Conservation (phyloP, 2,329 filamentous ascomycete species). For the Penicillium sp. region DNA sequence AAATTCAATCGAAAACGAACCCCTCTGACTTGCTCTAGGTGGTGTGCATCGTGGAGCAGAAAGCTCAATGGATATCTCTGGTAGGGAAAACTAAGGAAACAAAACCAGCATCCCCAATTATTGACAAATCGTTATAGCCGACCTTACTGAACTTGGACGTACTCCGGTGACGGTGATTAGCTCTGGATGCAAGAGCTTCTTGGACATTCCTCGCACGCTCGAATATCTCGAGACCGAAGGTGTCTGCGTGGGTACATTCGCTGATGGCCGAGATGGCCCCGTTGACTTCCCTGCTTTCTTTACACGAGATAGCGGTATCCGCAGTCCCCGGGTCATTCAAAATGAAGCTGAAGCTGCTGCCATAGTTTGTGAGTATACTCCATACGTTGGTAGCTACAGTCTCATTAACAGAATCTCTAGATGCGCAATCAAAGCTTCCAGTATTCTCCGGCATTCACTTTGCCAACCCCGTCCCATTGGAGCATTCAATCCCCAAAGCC, state of each 20-base stretch:
- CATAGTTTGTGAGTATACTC: conserved; percentile 64
- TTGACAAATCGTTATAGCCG: conserved; percentile 53
- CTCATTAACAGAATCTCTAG: conserved; percentile 32
- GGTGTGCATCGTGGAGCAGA: conserved; percentile 91
- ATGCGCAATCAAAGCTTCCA: conserved; percentile 69
- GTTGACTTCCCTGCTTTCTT: conserved; percentile 93
- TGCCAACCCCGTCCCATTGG: conserved; percentile 78
- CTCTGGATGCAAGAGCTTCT: conserved; percentile 91
- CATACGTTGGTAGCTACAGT: background rate
- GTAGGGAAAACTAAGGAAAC: conserved; percentile 21
- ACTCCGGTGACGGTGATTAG: conserved; percentile 85
- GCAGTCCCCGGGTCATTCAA: conserved; percentile 71
- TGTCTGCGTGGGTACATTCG: conserved; percentile 85
- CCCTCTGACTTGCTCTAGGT: conserved; percentile 42
- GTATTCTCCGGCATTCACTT: conserved; percentile 80
- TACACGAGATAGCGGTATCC: conserved; percentile 78
- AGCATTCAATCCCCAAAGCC: conserved; percentile 65
- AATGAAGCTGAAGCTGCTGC: conserved; percentile 80
- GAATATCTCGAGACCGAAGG: conserved; percentile 71
- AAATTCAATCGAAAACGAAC: background rate
- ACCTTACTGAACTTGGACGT: conserved; percentile 87
- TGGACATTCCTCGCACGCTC: conserved; percentile 85
- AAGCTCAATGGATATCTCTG: conserved; percentile 82
- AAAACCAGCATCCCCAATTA: background rate
- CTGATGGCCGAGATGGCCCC: conserved; percentile 68